A percentile compares a stretch with the other conserved stretches of the same genome.
Evolutionary conservation across 495 filamentous ascomycete genomes (phyloP).

Genomic region (Lasiosphaeriaceae sp.): DNA sequence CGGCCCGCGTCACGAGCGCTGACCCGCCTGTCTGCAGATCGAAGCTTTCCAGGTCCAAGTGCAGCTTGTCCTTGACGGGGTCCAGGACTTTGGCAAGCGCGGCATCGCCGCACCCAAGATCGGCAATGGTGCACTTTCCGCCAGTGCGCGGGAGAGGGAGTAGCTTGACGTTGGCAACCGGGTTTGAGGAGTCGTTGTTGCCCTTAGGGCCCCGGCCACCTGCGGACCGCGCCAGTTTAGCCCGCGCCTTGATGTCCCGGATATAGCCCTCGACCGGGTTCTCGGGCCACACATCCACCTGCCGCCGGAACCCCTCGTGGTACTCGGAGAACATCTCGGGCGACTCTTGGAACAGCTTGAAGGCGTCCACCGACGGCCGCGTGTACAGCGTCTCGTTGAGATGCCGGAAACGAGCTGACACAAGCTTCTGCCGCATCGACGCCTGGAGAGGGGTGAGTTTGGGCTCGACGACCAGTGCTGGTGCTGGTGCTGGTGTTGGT

Average conservation of each 20-base stretch:
- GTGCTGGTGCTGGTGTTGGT: slow-evolving; percentile 15
- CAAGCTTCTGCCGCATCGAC: slow-evolving; percentile 87
- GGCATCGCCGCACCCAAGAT: slow-evolving; percentile 60
- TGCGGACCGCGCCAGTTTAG: slow-evolving; percentile 14
- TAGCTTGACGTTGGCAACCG: slow-evolving; percentile 18
- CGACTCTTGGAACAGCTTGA: slow-evolving; percentile 70
- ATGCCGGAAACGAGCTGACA: slow-evolving; percentile 92
- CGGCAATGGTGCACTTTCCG: slow-evolving; percentile 67
- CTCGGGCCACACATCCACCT: slow-evolving; percentile 92
- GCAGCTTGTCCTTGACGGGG: slow-evolving; percentile 47
- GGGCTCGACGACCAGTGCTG: slow-evolving; percentile 25
- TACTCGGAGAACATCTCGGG: slow-evolving; percentile 93
- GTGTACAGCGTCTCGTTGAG: slow-evolving; percentile 96
- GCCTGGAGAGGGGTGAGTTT: slow-evolving; percentile 88
- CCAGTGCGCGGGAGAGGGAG: slow-evolving; percentile 37
- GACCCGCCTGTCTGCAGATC: slow-evolving; percentile 56
- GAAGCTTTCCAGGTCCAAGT: slow-evolving; percentile 38
- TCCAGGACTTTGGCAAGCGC: slow-evolving; percentile 64
- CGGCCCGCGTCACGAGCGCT: slow-evolving; percentile 75
- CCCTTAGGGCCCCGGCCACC: neutral
- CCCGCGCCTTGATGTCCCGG: slow-evolving; percentile 56
- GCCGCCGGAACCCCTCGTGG: slow-evolving; percentile 88
- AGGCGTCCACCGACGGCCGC: slow-evolving; percentile 72
- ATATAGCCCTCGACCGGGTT: slow-evolving; percentile 90
- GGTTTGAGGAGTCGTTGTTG: slow-evolving; percentile 19